Evolutionary conservation across 768 basidiomycete genomes (phyloP), one percentile per base, ranked within the genome.

Genomic region (Leccinum obscurum): DNA sequence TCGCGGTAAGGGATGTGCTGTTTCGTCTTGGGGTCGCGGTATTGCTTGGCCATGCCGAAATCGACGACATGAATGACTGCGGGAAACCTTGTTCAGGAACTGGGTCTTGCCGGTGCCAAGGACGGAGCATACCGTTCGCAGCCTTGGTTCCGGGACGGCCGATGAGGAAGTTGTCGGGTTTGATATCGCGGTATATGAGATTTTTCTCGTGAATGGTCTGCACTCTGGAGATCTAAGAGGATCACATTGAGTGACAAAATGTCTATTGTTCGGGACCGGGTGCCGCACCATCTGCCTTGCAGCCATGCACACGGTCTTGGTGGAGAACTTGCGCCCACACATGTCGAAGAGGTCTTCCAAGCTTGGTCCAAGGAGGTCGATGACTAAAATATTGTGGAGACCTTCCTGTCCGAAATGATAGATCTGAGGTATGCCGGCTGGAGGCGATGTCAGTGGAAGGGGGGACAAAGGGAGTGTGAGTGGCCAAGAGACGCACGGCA

Each of bases 41-140:
- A 99, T 76, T 98, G 96, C 77, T 98, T 98, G 28, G 97, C 97
- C 97, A 99, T 98, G 49, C 97, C 97, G 72, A 99, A 98, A 75
- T 99, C 97, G 58, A 99, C 95, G 54, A 93, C 89, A 70, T 99
- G 96, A 58, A 99, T 81, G 54, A 89, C 90, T 92, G 52, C 14
- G 46, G 48, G 48, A 52, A 32, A 37, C 10, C 6, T n/a, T n/a
- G 3, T 13, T 61, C 30, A 64, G 46, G 17, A 30, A 20, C 10
- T 28, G 41, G 44, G 59, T 17, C 35, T 46, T 52, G 5, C 30
- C 17, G 24, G n/a, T 3, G 60, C 13, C 5, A 30, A 57, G 37
- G 50, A 54, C 28, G 37, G 51, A 58, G 58, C 70, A 62, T 54
- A 93, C 91, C 77, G 65, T 95, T 96, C 15, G 93, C 83, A 51